phyloP scores from a whole-genome alignment of 2,329 filamentous ascomycete genomes.

The Epichloe festucae region DNA sequence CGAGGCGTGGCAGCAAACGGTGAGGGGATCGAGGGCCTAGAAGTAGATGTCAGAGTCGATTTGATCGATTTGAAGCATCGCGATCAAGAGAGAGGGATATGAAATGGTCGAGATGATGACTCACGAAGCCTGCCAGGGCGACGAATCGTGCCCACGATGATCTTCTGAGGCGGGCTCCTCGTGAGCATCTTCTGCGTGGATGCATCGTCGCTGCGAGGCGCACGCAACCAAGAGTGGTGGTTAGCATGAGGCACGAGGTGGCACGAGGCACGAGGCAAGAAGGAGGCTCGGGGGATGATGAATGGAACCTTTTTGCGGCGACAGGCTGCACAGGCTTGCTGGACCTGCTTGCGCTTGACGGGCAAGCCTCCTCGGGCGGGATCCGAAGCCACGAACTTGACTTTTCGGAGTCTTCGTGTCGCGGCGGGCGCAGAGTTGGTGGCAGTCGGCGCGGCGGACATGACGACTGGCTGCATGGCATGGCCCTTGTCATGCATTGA shows the following conservation, averaged over 20 bases:
- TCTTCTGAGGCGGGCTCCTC: slow-evolving; percentile 18
- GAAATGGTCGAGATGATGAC: slow-evolving; percentile 2
- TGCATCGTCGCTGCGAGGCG: slow-evolving; percentile 27
- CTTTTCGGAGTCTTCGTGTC: slow-evolving; percentile 25
- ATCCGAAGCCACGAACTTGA: slow-evolving; percentile 46
- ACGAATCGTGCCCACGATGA: slow-evolving; percentile 13
- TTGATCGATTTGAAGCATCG: background rate
- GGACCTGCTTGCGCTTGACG: slow-evolving; percentile 46
- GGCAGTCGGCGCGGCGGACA: slow-evolving; percentile 9
- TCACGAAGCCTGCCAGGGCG: slow-evolving; percentile 19
- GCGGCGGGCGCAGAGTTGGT: slow-evolving; percentile 1
- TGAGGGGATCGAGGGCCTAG: background rate
- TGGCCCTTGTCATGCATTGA: background rate
- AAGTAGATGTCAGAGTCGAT: background rate
- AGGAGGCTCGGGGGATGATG: background rate
- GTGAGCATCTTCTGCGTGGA: slow-evolving; percentile 24
- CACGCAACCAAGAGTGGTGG: slow-evolving; percentile 3
- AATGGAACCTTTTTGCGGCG: slow-evolving; percentile 37
- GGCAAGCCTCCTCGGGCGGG: slow-evolving; percentile 35
- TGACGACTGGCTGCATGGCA: slow-evolving; percentile 7
- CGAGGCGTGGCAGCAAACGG: background rate
- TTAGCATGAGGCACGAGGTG: background rate
- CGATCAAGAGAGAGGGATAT: background rate
- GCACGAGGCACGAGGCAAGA: background rate
- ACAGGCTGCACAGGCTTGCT: slow-evolving; percentile 43